Conservation (phyloP, 805 yeast genomes). For the Ogataea paraovalis region DNA sequence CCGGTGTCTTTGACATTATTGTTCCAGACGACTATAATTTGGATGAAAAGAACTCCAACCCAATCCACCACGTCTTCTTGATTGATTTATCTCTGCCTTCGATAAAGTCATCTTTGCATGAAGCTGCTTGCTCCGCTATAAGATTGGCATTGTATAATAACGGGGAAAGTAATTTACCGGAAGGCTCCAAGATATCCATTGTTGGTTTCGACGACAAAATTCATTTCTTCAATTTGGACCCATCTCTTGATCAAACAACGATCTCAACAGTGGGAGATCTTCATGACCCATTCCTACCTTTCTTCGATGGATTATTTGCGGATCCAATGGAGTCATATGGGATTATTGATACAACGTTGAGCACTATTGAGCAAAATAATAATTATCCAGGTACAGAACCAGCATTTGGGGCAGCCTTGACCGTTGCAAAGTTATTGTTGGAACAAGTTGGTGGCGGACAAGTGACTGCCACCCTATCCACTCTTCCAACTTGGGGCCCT, state of each 20-base stretch:
- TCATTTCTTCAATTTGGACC: constrained; percentile 67
- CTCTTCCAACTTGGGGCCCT: constrained; percentile 77
- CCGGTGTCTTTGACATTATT: constrained; percentile 80
- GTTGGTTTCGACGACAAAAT: constrained; percentile 70
- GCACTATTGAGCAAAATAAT: constrained; percentile 47
- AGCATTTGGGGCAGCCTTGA: constrained; percentile 74
- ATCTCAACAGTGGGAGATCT: constrained; percentile 64
- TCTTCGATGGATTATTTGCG: constrained; percentile 71
- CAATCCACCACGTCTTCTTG: constrained; percentile 67
- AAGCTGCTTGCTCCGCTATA: constrained; percentile 66
- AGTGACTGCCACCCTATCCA: constrained; percentile 60
- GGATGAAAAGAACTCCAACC: constrained; percentile 34
- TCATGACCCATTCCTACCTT: constrained; percentile 79
- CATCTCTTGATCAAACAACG: constrained; percentile 51
- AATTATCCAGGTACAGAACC: constrained; percentile 51
- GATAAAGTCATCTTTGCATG: constrained; percentile 54
- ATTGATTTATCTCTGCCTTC: constrained; percentile 66
- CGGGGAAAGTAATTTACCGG: constrained; percentile 29
- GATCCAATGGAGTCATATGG: constrained; percentile 65
- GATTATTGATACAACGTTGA: constrained; percentile 65
- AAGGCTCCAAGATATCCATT: constrained; percentile 57
- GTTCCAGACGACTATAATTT: constrained; percentile 73
- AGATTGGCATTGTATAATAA: constrained; percentile 46
- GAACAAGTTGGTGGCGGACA: constrained; percentile 77
- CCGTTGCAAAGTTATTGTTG: constrained; percentile 62